Percentiles rank a stretch among this genome's conserved stretches.
Evolutionary conservation across 257 asterid genomes (phyloP).

Genomic region (Osmanthus fragrans): DNA sequence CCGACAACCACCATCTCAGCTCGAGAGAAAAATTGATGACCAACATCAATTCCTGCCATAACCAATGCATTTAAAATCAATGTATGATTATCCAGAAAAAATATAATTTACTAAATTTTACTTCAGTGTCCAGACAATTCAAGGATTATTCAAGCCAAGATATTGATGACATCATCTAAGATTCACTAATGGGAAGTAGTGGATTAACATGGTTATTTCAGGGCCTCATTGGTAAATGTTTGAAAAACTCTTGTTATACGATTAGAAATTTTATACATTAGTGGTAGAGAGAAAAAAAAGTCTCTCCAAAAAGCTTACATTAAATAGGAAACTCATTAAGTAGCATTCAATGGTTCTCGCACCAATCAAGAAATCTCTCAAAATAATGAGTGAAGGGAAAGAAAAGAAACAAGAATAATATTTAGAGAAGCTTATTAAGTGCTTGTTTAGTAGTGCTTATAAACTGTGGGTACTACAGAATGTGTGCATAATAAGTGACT

Average conservation of each 20-base stretch:
- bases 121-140: not conserved
- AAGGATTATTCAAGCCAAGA: not conserved
- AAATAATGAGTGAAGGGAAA: not conserved
- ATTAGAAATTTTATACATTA: no score
- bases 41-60: constrained; percentile 80
- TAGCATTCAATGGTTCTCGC: not conserved
- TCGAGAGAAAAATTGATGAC: constrained; percentile 83
- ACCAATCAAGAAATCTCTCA: not conserved
- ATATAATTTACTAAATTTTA: constrained; percentile 3
- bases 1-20: constrained; percentile 95
- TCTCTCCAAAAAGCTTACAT: not conserved
- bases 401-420: not conserved
- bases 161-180: not conserved
- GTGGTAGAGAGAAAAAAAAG: not conserved
- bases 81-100: not conserved
- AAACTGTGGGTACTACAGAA: no score
- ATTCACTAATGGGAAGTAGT: not conserved
- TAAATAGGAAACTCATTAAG: not conserved
- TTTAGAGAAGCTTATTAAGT: not conserved
- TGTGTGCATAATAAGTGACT: no score
- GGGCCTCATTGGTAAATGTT: not conserved
- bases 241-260: no score
- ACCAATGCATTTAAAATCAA: constrained; percentile 18
- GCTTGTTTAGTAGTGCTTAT: no score
- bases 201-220: not conserved